Conservation (phyloP, 2,329 filamentous ascomycete genomes). For the Penicillium sp. region DNA sequence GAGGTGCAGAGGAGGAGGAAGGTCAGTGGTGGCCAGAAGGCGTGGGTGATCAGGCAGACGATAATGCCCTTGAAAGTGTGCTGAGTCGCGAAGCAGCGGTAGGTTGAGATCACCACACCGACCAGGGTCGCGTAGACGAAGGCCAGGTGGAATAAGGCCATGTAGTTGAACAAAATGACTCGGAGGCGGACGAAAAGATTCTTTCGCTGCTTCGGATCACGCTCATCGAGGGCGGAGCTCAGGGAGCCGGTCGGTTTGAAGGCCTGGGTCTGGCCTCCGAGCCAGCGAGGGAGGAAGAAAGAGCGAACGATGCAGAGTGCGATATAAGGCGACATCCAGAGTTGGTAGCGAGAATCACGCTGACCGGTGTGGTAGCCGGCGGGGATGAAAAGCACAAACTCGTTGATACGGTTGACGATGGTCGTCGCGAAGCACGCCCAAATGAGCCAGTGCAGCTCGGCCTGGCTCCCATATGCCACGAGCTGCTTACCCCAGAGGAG, state of each 20-base stretch:
- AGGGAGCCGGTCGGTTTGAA: slow-evolving; percentile 60
- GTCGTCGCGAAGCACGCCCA: slow-evolving; percentile 51
- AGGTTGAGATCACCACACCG: slow-evolving; percentile 48
- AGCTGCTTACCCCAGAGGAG: slow-evolving; percentile 54
- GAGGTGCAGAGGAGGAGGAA: slow-evolving; percentile 54
- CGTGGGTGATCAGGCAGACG: slow-evolving; percentile 54
- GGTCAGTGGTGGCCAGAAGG: slow-evolving; percentile 58
- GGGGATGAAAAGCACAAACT: slow-evolving; percentile 55
- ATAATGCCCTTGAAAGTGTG: slow-evolving; percentile 41
- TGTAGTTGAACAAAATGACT: slow-evolving; percentile 53
- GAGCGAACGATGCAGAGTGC: slow-evolving; percentile 54
- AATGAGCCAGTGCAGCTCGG: slow-evolving; percentile 56
- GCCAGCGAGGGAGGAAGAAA: slow-evolving; percentile 55
- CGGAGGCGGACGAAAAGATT: slow-evolving; percentile 50
- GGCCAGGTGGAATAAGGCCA: slow-evolving; percentile 51
- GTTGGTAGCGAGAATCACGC: slow-evolving; percentile 52
- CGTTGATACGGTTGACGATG: slow-evolving; percentile 51
- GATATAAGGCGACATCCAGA: slow-evolving; percentile 62
- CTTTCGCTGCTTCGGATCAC: slow-evolving; percentile 42
- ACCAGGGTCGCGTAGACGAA: slow-evolving; percentile 53
- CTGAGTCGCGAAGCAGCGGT: slow-evolving; percentile 46
- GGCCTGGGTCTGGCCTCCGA: slow-evolving; percentile 54
- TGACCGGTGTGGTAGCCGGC: slow-evolving; percentile 57
- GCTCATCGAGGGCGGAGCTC: slow-evolving; percentile 54
- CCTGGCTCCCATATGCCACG: slow-evolving; percentile 51